Conservation (phyloP, 129 eudicot genomes). For the Flaveria bidentis region DNA sequence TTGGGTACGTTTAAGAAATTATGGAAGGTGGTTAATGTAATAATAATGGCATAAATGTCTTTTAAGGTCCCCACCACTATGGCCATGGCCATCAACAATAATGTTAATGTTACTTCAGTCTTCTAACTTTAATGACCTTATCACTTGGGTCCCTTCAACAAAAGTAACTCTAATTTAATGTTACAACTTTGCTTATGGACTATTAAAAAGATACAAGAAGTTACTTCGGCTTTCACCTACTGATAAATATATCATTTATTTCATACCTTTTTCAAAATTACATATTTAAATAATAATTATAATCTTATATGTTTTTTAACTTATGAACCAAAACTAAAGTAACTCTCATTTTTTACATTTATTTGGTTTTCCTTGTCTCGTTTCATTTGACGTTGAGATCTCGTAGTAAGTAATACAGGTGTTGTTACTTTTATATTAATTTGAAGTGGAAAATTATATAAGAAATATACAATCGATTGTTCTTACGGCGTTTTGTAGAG, state of each 20-base stretch:
- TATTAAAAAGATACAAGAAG: neutral
- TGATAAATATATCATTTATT: neutral
- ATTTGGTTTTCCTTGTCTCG: too few relatives aligned
- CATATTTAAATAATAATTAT: neutral
- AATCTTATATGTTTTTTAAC: neutral
- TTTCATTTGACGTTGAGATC: too few relatives aligned
- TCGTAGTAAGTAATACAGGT: too few relatives aligned
- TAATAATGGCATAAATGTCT: slow-evolving; percentile 27
- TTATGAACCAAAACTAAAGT: neutral
- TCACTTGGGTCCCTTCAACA: slow-evolving; percentile 37
- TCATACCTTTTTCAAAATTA: neutral
- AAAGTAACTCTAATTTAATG: slow-evolving; percentile 27
- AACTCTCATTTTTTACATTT: too few relatives aligned
- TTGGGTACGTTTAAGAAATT: neutral
- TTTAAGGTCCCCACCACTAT: slow-evolving; percentile 32
- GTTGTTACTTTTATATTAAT: too few relatives aligned
- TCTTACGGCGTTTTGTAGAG: too few relatives aligned
- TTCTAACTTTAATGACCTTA: slow-evolving; percentile 33
- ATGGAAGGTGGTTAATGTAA: slow-evolving; percentile 27
- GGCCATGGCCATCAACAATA: slow-evolving; percentile 29
- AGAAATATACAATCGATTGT: too few relatives aligned
- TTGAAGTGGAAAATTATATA: too few relatives aligned
- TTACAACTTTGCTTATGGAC: slow-evolving; percentile 31
- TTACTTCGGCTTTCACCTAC: slow-evolving; percentile 16
- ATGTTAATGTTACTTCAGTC: slow-evolving; percentile 38